Evolutionary conservation across 371 early-diverging fungal species (phyloP), one percentile per base, ranked within the genome.

Genomic region (Smittium culicis): DNA sequence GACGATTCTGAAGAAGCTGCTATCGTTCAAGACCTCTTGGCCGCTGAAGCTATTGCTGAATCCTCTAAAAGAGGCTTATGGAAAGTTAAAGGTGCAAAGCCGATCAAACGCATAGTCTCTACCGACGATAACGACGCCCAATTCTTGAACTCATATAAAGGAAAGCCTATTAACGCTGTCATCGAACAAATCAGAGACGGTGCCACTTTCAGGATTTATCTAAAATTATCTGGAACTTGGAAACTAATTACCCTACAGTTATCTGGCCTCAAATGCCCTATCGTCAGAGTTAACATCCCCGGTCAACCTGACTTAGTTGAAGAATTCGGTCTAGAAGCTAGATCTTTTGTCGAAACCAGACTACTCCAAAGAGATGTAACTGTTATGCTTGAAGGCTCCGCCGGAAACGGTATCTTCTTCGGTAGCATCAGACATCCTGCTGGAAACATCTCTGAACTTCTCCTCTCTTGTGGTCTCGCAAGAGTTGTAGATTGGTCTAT

Each of bases 111-210:
- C 24, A 67, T 69, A 58, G 68, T 70, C 64, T 77, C 77, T 56
- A 79, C 88, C 64, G 83, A 85, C 1, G 86, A 79, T 29, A 93
- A 94, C 65, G 77, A 83, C 0, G 81, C 82, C 35, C 79, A 74
- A n/a, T 92, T 94, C 68, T 76, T 93, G 69, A 88, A 87, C 54
- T 78, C 79, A 66, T 79, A 89, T 77, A 91, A 89, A 77, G 91
- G 93, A 66, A 82, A 83, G 67, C 83, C 83, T 24, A 72, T 94
- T 33, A 83, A 88, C 81, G 96, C 88, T 34, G 83, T 93, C 27
- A 81, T 97, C 71, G 96, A 97, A 74, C 92, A 89, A 74, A 89
- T 94, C 17, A 90, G 93, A 62, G 94, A 94, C 75, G 97, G 86
- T n/a, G 83, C 91, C 14, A 92, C 90, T 11, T 82, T 86, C 70